A percentile compares a stretch with the other conserved stretches of the same genome.
Evolutionary conservation across 441 rosid species (phyloP).

Genomic region (Rhodomyrtus psidioides): DNA sequence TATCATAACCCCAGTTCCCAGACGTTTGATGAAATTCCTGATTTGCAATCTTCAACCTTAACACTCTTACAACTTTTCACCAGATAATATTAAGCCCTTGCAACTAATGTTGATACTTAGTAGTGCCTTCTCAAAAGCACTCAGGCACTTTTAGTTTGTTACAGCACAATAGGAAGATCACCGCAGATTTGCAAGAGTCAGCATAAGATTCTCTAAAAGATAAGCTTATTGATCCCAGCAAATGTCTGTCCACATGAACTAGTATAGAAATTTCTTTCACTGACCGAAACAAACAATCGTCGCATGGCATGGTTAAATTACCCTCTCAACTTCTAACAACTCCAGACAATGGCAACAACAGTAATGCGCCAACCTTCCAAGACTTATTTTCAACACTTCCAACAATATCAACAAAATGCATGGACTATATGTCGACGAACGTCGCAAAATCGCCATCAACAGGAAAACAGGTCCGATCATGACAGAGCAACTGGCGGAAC

Average conservation of each 20-base stretch:
- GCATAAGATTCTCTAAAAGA: neutral
- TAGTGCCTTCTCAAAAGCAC: neutral
- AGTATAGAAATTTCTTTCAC: neutral
- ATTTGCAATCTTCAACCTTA: neutral
- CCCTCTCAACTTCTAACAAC: neutral
- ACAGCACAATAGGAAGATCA: neutral
- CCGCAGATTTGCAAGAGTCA: accelerated
- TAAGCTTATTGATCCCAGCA: accelerated
- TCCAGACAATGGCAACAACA: neutral
- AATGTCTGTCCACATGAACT: neutral
- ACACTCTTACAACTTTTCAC: accelerated
- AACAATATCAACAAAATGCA: neutral
- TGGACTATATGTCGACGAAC: accelerated
- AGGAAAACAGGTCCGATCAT: neutral
- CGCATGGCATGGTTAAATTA: neutral
- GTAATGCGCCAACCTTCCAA: neutral
- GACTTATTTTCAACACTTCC: accelerated
- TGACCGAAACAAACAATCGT: neutral
- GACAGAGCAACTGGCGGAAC: too few relatives aligned
- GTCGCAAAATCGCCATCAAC: neutral
- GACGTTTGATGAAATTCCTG: neutral
- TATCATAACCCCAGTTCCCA: neutral
- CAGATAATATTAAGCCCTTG: neutral
- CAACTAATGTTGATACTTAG: neutral
- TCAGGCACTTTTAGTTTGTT: neutral